These are phyloP conservation scores for Colletotrichum sp. DNA, from an alignment of 2,329 filamentous ascomycete species.

Conservation along the genomic window DNA sequence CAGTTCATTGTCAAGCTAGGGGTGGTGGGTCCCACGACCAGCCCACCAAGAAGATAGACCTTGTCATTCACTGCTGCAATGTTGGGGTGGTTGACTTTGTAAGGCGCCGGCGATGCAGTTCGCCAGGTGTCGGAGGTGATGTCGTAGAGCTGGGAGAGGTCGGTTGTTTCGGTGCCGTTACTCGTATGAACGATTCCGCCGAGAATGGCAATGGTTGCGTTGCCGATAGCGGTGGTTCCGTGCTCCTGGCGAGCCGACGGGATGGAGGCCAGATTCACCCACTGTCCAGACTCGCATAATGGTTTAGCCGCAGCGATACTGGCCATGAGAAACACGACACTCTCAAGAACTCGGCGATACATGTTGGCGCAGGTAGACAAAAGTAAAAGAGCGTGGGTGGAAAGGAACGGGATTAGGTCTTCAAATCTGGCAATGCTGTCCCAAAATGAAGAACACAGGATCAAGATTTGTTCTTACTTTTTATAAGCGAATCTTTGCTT, in stretches of 20 bases:
- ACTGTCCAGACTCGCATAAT: not conserved
- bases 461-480: not conserved
- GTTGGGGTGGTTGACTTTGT: conserved; percentile 40
- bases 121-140: conserved; percentile 29
- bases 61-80: conserved; percentile 36
- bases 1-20: conserved; percentile 21
- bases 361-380: not conserved
- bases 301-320: not conserved
- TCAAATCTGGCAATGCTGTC: not conserved
- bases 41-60: conserved; percentile 38
- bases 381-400: not conserved
- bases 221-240: not conserved
- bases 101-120: conserved; percentile 28
- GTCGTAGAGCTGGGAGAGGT: conserved; percentile 30
- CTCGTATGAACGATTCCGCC: not conserved
- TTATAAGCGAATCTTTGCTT: not conserved
- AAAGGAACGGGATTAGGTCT: not conserved
- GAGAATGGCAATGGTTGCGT: not conserved
- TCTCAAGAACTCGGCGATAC: not conserved
- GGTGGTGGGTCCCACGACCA: conserved; percentile 25
- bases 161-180: not conserved
- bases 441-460: not conserved
- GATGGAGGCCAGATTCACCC: not conserved
- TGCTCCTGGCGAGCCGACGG: not conserved
- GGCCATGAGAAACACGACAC: not conserved